A percentile compares a stretch with the other conserved stretches of the same genome.
Evolutionary conservation across 148 eudicot genomes (phyloP).

Genomic region (Selenicereus undatus): DNA sequence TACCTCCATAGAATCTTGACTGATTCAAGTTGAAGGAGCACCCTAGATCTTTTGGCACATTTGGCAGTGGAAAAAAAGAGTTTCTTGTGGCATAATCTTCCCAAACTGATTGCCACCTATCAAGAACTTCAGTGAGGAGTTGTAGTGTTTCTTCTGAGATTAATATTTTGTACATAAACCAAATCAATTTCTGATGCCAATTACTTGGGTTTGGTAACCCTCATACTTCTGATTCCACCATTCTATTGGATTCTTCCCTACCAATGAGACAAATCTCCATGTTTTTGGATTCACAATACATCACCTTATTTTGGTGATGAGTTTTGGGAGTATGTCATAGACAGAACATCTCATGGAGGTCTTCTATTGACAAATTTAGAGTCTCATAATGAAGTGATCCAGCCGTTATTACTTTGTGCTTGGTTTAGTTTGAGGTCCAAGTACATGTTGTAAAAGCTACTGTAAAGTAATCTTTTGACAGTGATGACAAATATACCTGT

Average conservation of each 20-base stretch:
- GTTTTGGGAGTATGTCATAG: neutral
- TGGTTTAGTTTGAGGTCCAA: neutral
- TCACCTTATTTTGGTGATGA: neutral
- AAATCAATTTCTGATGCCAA: neutral
- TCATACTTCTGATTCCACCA: neutral
- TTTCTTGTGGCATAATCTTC: neutral
- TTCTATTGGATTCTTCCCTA: neutral
- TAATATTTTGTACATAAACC: neutral
- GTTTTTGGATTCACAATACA: neutral
- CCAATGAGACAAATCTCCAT: neutral
- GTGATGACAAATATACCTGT: neutral
- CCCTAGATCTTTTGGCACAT: neutral
- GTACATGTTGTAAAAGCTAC: neutral
- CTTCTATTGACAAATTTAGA: neutral
- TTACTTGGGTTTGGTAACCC: neutral
- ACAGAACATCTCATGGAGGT: neutral
- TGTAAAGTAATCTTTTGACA: neutral
- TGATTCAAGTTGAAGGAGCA: neutral
- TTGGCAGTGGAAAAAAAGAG: neutral
- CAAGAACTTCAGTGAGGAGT: neutral
- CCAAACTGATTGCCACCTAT: neutral
- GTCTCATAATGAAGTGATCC: neutral
- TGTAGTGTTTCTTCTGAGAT: neutral
- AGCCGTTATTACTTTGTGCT: neutral
- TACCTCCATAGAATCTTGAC: neutral